Evolutionary conservation across 2,329 filamentous ascomycete genomes (phyloP).

Genomic region (Xylariaceae sp.): DNA sequence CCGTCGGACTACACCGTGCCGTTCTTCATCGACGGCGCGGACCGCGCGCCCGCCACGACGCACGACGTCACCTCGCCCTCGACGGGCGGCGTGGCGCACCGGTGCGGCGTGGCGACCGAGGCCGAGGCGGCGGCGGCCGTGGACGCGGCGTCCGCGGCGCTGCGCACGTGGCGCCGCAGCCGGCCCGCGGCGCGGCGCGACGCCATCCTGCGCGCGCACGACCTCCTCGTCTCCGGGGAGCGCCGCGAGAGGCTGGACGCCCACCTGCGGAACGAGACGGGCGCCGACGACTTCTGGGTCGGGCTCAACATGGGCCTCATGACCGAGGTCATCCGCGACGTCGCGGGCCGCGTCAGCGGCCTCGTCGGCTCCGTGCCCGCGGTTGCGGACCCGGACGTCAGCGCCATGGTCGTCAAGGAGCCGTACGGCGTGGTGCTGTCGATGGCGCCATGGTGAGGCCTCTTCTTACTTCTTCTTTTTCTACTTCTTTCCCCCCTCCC

Average conservation of each 20-base stretch:
- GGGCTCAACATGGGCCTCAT: constrained; percentile 32
- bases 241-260: constrained; percentile 47
- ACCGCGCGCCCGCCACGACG: constrained; percentile 37
- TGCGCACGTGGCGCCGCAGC: constrained; percentile 19
- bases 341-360: constrained; percentile 32
- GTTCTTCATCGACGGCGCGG: constrained; percentile 36
- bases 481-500: too few species aligned
- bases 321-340: constrained; percentile 32
- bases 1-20: constrained; percentile 31
- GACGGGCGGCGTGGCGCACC: constrained; percentile 43
- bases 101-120: constrained; percentile 48
- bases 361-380: constrained; percentile 28
- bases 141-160: constrained; percentile 9
- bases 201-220: constrained; percentile 62
- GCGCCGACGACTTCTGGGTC: constrained; percentile 30
- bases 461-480: too few species aligned
- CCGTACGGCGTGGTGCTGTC: constrained; percentile 72
- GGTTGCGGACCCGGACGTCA: constrained; percentile 36
- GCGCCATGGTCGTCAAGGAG: constrained; percentile 62
- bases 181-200: constrained; percentile 53
- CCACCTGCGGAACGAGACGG: constrained; percentile 50
- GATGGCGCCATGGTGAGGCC: constrained; percentile 69
- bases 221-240: constrained; percentile 56
- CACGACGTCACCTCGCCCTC: constrained; percentile 51
- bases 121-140: constrained; percentile 12